Base-by-base conservation (phyloP, 2,329 filamentous ascomycete species). In the Coniochaeta pulveracea region DNA sequence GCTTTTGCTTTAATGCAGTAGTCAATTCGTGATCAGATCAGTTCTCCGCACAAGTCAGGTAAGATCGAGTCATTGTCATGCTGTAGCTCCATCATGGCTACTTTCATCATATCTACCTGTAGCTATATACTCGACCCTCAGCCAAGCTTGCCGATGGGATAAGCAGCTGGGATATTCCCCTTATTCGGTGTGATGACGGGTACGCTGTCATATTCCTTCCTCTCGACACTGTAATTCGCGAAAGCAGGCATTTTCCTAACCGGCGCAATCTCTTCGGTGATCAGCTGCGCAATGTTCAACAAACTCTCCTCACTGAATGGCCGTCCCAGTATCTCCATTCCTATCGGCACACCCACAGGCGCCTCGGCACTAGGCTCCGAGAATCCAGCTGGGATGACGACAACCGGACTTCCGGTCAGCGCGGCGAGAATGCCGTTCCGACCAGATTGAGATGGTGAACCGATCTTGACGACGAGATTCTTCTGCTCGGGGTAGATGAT, bases 401-500 rank as follows among this genome's bases (percentile, higher is more conserved):
- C 49, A 10, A 59, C 56, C 1, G 58, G 58, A 19, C 43, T 44
- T 1, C 58, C 59, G 5, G 59, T 60, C 37, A 63, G 38, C 10
- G 57, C 58, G 10, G 47, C 64, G 39, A 57, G 45, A 16, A 57
- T 54, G n/a, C 53, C 55, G 41, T 59, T 80, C 3, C 76, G 58
- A 1, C 73, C 73, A n/a, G 55, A 55, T 51, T 80, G 76, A 0
- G 62, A 66, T 0, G 65, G 57, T 1, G 64, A 62, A 3, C 72
- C 73, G 16, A 77, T 50, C 63, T 93, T 81, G 46, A 91, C 63
- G 34, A 88, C 73, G 30, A 88, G 68, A 42, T 85, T 76, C 49
- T 85, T 52, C 78, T 78, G 24, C 72, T 77, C 45, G 76, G 72
- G 58, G 85, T 86, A 64, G 88, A 89, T 43, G 80, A 80, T 43